These are phyloP conservation scores for Sambucus nigra DNA, from an alignment of 129 eudicot genomes.

Conservation along the genomic window DNA sequence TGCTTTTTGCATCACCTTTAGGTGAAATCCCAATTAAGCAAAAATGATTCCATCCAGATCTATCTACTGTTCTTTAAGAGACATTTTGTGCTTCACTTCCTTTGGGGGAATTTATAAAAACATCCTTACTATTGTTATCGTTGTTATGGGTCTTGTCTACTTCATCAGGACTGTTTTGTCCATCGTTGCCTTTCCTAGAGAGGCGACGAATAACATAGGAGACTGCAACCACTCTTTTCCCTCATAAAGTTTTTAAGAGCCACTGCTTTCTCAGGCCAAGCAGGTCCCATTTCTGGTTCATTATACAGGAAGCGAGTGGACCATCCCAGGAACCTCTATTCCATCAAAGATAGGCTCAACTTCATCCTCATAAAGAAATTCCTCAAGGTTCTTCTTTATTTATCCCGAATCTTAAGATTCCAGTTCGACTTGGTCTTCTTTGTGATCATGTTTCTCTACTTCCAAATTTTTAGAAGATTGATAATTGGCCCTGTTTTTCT, in stretches of 20 bases:
- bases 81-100: slow-evolving; percentile 20
- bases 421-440: slow-evolving; percentile 11
- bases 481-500: slow-evolving; percentile 5
- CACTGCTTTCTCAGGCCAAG: slow-evolving; percentile 41
- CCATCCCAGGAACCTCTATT: slow-evolving; percentile 34
- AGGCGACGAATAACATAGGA: slow-evolving; percentile 40
- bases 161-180: slow-evolving; percentile 20
- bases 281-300: slow-evolving; percentile 16
- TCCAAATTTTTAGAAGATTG: slow-evolving; percentile 17
- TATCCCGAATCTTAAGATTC: slow-evolving; percentile 1
- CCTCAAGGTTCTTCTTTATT: slow-evolving; percentile 2
- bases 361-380: slow-evolving; percentile 24
- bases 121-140: not conserved
- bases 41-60: no score
- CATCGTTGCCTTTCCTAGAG: slow-evolving; percentile 32
- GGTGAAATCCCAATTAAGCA: no score
- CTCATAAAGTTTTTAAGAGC: slow-evolving; percentile 37
- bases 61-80: slow-evolving; percentile 10
- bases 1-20: no score
- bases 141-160: slow-evolving; percentile 8
- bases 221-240: slow-evolving; percentile 36
- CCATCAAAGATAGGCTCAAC: slow-evolving; percentile 35
- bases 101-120: slow-evolving; percentile 5
- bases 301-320: slow-evolving; percentile 1
- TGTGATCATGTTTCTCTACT: slow-evolving; percentile 5